phyloP scores from a whole-genome alignment of 2,329 filamentous ascomycete species.

The Fusarium sublunatum region DNA sequence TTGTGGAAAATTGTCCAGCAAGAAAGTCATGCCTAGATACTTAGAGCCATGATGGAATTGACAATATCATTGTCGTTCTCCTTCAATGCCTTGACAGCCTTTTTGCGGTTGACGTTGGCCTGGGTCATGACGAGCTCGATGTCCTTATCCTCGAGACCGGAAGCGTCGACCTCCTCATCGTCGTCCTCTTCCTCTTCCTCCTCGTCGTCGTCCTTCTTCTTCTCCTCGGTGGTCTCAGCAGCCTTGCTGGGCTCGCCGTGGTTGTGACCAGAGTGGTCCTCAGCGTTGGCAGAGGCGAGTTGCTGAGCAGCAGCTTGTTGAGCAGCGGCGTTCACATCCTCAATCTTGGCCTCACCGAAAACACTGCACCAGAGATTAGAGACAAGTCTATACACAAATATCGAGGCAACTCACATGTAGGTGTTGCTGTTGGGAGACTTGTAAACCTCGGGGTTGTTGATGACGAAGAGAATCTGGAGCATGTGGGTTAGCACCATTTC shows the following conservation, averaged over 20 bases:
- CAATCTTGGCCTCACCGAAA: constrained; percentile 99
- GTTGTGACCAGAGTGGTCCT: constrained; percentile 77
- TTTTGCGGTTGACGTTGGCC: constrained; percentile 95
- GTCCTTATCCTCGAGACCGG: constrained; percentile 97
- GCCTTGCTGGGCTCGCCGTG: constrained; percentile 75
- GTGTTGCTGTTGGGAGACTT: constrained; percentile 99
- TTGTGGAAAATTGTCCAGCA: constrained; percentile 40
- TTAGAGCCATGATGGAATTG: constrained; percentile 99
- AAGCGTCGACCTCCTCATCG: constrained; percentile 93
- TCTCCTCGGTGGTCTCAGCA: constrained; percentile 70
- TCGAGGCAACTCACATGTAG: constrained; percentile 84
- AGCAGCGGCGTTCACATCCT: constrained; percentile 98
- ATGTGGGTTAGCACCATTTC: constrained; percentile 39
- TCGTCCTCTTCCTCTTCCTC: constrained; percentile 90
- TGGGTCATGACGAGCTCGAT: constrained; percentile 99
- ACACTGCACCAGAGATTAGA: constrained; percentile 69
- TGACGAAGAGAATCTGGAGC: constrained; percentile 94
- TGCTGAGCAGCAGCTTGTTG: constrained; percentile 96
- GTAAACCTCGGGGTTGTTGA: constrained; percentile 99
- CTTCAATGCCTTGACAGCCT: constrained; percentile 97
- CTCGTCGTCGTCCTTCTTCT: constrained; percentile 86
- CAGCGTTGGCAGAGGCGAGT: constrained; percentile 77
- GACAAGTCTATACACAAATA: background rate
- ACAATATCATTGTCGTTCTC: constrained; percentile 99
- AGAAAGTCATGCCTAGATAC: constrained; percentile 67